Evolutionary conservation across 345 rosid genomes (phyloP).

Genomic region (Camelina hispida): DNA sequence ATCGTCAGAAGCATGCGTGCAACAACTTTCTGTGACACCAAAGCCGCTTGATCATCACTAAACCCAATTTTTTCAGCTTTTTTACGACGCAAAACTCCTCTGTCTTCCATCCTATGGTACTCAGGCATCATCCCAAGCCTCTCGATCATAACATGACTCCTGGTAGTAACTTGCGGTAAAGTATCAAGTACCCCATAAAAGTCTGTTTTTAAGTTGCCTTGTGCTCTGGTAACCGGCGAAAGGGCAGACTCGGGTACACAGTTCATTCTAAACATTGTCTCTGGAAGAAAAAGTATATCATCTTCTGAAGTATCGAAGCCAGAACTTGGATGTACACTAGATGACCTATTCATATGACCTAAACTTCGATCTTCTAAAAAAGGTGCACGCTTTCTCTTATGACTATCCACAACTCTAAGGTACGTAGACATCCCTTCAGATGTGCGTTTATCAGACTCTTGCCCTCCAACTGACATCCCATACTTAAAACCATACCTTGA

Average conservation of each 20-base stretch:
- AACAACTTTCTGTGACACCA: conserved; percentile 66
- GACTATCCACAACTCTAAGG: conserved; percentile 58
- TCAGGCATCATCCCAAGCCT: conserved; percentile 85
- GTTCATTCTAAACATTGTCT: conserved; percentile 73
- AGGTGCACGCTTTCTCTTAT: conserved; percentile 75
- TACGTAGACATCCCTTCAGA: conserved; percentile 80
- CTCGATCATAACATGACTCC: conserved; percentile 79
- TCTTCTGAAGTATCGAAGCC: conserved; percentile 59
- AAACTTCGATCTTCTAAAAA: conserved; percentile 56
- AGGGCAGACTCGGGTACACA: conserved; percentile 86
- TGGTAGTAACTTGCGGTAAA: conserved; percentile 65
- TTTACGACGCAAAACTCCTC: conserved; percentile 62
- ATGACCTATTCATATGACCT: conserved; percentile 40
- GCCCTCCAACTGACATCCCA: conserved; percentile 58
- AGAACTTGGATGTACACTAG: conserved; percentile 50
- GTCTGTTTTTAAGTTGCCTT: conserved; percentile 56
- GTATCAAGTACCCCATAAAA: conserved; percentile 74
- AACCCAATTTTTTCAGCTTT: conserved; percentile 61
- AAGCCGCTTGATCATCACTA: conserved; percentile 76
- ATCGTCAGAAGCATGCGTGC: conserved; percentile 58
- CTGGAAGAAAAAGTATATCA: conserved; percentile 72
- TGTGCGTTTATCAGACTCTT: conserved; percentile 71
- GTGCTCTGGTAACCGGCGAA: conserved; percentile 48
- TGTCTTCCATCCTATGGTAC: conserved; percentile 66
- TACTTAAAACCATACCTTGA: conserved; percentile 66